These are phyloP conservation scores for Alectoria sarmentosa DNA, from an alignment of 495 filamentous ascomycete genomes.

Conservation along the genomic window DNA sequence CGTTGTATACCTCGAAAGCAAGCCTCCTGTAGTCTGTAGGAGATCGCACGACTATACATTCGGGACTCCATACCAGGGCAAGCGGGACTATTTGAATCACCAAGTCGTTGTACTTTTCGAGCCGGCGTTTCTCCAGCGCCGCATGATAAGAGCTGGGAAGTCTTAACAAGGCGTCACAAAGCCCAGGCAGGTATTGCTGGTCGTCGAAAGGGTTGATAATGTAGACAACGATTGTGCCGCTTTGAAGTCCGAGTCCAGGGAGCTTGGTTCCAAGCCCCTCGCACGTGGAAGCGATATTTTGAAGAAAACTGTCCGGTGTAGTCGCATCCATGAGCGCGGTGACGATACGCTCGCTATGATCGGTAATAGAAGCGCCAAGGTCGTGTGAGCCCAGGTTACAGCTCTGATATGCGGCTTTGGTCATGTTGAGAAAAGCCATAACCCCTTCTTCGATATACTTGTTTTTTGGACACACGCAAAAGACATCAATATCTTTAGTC, in stretches of 20 bases:
- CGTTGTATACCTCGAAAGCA: conserved; percentile 80
- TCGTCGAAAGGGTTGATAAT: conserved; percentile 70
- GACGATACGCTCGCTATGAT: conserved; percentile 51
- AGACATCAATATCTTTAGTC: conserved; percentile 67
- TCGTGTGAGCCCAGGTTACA: conserved; percentile 69
- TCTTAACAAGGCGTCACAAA: conserved; percentile 70
- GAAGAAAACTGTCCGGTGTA: conserved; percentile 25
- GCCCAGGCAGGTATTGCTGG: conserved; percentile 58
- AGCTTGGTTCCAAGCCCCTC: conserved; percentile 15
- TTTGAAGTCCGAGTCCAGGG: conserved; percentile 21
- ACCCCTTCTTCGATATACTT: conserved; percentile 53
- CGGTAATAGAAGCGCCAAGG: conserved; percentile 44
- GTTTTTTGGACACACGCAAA: conserved; percentile 69
- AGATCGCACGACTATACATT: conserved; percentile 58
- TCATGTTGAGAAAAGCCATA: conserved; percentile 60
- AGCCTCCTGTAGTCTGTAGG: conserved; percentile 60
- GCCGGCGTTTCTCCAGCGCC: conserved; percentile 44
- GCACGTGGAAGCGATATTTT: conserved; percentile 35
- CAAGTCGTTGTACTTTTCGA: conserved; percentile 51
- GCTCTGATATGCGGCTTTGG: conserved; percentile 69
- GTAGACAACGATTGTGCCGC: conserved; percentile 76
- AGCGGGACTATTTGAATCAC: conserved; percentile 78
- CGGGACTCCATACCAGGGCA: conserved; percentile 57
- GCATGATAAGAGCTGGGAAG: conserved; percentile 64
- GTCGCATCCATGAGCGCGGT: conserved; percentile 27